These are phyloP conservation scores for Aspergillus saccharolyticus DNA, from an alignment of 495 filamentous ascomycete species.

Conservation along the genomic window DNA sequence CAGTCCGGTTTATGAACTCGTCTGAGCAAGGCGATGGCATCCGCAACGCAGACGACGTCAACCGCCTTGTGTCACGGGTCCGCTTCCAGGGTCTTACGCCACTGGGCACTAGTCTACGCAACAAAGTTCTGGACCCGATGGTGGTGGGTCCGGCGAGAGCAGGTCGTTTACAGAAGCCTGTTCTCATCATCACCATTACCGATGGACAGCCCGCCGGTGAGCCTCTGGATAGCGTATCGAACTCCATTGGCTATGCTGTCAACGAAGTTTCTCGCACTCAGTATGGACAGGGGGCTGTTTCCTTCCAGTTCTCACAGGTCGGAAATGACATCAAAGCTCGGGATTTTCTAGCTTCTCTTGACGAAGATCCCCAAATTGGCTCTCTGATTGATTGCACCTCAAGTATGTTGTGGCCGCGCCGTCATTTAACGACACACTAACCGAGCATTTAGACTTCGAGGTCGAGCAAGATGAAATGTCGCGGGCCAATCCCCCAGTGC, in stretches of 20 bases:
- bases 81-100: constrained; percentile 66
- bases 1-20: constrained; percentile 68
- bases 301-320: constrained; percentile 72
- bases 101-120: constrained; percentile 55
- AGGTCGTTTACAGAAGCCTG: constrained; percentile 54
- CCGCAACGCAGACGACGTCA: constrained; percentile 52
- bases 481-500: constrained; percentile 47
- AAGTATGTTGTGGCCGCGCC: constrained; percentile 44
- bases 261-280: constrained; percentile 40
- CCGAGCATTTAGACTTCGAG: constrained; percentile 51
- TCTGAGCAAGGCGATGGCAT: constrained; percentile 48
- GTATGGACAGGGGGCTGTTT: constrained; percentile 50
- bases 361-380: constrained; percentile 60
- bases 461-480: constrained; percentile 62
- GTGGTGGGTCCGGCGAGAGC: constrained; percentile 47
- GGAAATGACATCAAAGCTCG: constrained; percentile 63
- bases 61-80: constrained; percentile 50
- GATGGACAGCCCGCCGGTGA: constrained; percentile 63
- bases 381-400: constrained; percentile 66
- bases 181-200: constrained; percentile 66
- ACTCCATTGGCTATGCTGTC: constrained; percentile 47
- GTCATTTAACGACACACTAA: not conserved
- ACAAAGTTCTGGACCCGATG: constrained; percentile 60
- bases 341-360: constrained; percentile 57
- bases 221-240: constrained; percentile 41